Conservation (phyloP, 2,329 filamentous ascomycete species). For the Pseudogymnoascus sp. region DNA sequence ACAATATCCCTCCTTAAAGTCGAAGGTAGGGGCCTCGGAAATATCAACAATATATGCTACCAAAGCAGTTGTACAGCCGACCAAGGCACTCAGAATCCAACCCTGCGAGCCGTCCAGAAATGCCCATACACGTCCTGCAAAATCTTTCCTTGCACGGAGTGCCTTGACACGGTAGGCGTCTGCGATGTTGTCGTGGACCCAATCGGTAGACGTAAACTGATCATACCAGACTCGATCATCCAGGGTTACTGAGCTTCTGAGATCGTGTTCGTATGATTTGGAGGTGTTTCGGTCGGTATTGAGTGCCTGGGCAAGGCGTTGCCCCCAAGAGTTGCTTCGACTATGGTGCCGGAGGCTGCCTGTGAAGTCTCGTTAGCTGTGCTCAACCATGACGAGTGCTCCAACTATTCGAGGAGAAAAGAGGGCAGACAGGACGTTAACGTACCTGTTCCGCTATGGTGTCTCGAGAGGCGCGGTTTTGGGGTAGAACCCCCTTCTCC, state of each 20-base stretch:
- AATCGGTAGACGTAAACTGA: constrained; percentile 95
- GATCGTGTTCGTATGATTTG: constrained; percentile 43
- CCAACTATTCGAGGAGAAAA: not conserved
- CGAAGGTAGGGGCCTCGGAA: constrained; percentile 76
- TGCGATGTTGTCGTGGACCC: constrained; percentile 95
- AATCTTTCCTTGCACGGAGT: constrained; percentile 71
- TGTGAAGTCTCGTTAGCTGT: constrained; percentile 11
- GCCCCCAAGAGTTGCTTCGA: constrained; percentile 50
- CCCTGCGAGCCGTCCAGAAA: constrained; percentile 84
- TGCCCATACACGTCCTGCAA: constrained; percentile 68
- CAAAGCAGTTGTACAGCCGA: constrained; percentile 75
- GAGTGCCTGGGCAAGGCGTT: constrained; percentile 55
- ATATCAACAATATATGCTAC: constrained; percentile 87
- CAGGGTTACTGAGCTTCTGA: constrained; percentile 57
- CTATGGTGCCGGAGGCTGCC: constrained; percentile 35
- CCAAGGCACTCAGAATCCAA: constrained; percentile 87
- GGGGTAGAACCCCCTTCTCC: constrained; percentile 14
- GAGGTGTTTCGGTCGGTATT: constrained; percentile 40
- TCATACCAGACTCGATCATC: constrained; percentile 97
- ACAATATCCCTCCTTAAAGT: constrained; percentile 88
- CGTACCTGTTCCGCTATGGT: constrained; percentile 21
- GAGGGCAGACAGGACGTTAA: not conserved
- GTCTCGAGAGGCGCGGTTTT: constrained; percentile 19
- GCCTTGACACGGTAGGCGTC: constrained; percentile 85
- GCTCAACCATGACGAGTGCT: not conserved